Evolutionary conservation across 305 asterid genomes (phyloP).

Genomic region (Solanum hybrid): DNA sequence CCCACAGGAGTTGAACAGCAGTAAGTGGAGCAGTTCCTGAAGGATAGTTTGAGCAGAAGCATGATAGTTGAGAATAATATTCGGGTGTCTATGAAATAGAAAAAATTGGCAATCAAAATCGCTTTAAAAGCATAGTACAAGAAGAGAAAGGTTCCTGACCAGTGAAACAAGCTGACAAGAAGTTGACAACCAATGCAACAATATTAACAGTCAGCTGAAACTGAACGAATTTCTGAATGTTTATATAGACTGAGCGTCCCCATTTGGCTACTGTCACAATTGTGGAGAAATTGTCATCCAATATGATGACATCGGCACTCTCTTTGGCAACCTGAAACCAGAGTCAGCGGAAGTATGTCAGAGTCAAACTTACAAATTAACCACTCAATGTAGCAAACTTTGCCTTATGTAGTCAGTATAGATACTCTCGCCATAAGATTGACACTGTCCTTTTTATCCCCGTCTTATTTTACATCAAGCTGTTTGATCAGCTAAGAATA

Average conservation of each 20-base stretch:
- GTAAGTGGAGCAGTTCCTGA: constrained; percentile 88
- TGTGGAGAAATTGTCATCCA: constrained; percentile 94
- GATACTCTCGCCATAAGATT: background rate
- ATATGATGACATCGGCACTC: constrained; percentile 90
- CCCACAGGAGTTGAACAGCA: constrained; percentile 96
- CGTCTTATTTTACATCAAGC: background rate
- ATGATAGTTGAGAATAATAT: background rate
- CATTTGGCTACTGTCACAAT: constrained; percentile 88
- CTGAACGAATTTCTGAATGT: constrained; percentile 92
- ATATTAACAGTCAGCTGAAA: constrained; percentile 91
- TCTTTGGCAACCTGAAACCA: constrained; percentile 80
- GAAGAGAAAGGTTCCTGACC: constrained; percentile 28
- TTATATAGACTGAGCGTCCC: constrained; percentile 89
- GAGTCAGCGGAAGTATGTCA: background rate
- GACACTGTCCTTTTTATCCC: background rate
- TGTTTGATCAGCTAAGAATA: background rate
- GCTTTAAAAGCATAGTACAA: background rate
- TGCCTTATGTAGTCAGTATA: background rate
- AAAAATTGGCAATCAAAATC: background rate
- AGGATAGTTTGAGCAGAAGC: background rate
- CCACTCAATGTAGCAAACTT: background rate
- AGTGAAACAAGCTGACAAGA: constrained; percentile 77
- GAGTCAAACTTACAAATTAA: background rate
- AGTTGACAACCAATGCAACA: constrained; percentile 75
- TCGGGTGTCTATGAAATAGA: background rate